phyloP scores from a whole-genome alignment of 2,329 filamentous ascomycete genomes.

The Verticillium nubilum region DNA sequence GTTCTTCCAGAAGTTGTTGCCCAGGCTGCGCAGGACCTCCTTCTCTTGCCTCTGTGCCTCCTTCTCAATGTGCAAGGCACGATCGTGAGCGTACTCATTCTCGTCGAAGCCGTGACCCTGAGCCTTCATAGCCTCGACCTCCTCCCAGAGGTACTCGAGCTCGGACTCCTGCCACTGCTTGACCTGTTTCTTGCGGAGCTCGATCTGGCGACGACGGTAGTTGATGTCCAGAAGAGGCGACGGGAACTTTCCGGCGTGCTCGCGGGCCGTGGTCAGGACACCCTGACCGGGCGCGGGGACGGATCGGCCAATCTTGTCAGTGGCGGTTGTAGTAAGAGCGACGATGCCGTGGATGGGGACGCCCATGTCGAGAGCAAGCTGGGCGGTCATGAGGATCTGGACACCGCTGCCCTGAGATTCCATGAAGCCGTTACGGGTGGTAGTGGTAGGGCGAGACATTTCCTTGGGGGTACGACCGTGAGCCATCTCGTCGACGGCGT shows the following conservation, averaged over 20 bases:
- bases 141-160: conserved; percentile 85
- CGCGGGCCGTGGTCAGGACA: conserved; percentile 91
- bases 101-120: conserved; percentile 71
- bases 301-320: conserved; percentile 97
- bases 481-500: conserved; percentile 91
- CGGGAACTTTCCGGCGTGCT: conserved; percentile 85
- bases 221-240: conserved; percentile 96
- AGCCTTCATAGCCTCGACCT: conserved; percentile 84
- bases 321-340: conserved; percentile 90
- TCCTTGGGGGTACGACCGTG: conserved; percentile 93
- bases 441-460: conserved; percentile 97
- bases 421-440: conserved; percentile 97
- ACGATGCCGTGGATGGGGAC: conserved; percentile 95
- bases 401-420: conserved; percentile 98
- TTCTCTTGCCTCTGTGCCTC: conserved; percentile 86
- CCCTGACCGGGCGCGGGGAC: conserved; percentile 95
- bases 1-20: conserved; percentile 99
- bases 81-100: conserved; percentile 79
- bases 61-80: conserved; percentile 78
- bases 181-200: conserved; percentile 89
- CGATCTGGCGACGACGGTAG: conserved; percentile 91
- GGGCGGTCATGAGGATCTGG: conserved; percentile 97
- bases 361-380: conserved; percentile 95
- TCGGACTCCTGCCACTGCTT: conserved; percentile 96
- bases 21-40: conserved; percentile 85